Evolutionary conservation across 2,329 filamentous ascomycete species (phyloP), one percentile per base, ranked within the genome.

Genomic region (Fusarium mangiferae): DNA sequence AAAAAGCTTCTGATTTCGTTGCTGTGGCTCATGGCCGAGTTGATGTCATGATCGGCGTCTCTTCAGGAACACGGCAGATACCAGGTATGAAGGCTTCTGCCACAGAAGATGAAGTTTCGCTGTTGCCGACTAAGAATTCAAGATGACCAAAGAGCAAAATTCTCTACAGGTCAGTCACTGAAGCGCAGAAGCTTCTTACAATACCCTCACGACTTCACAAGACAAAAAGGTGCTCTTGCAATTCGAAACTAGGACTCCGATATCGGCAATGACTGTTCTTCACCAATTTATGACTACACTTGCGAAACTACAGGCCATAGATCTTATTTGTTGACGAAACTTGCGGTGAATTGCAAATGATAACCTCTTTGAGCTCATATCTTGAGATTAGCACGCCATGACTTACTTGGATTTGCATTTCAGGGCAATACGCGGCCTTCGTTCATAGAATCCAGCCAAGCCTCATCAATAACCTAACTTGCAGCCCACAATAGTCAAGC

Each of bases 401-500:
- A 33, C 33, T 33, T 66, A 20, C 49, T 17, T 42, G 24, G 30
- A 38, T 57, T 41, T 52, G 65, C 30, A 41, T 33, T 54, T 42
- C 28, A 49, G 18, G 42, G 44, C 30, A 62, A 45, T 26, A 33
- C 30, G 36, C 35, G n/a, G 51, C 22, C 46, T 52, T 24, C 28
- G 30, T 42, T n/a, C 33, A 24, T 28, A 30, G 42, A 57, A 42
- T 44, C 36, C 14, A 59, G 45, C 44, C 59, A 48, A 63, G 41
- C 42, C 44, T 61, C 52, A 28, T 39, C 41, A 56, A 46, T 22
- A 49, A 42, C 46, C 26, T 51, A 12, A 38, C 55, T 42, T 55
- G 12, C 55, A 74, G 54, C 46, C 52, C 17, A 33, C 69, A 54
- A 66, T 58, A 57, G 54, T 64, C 67, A 77, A 77, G 76, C 68